phyloP scores from a whole-genome alignment of 1,284 basidiomycete genomes.

The Exobasidium cylindrosporum region DNA sequence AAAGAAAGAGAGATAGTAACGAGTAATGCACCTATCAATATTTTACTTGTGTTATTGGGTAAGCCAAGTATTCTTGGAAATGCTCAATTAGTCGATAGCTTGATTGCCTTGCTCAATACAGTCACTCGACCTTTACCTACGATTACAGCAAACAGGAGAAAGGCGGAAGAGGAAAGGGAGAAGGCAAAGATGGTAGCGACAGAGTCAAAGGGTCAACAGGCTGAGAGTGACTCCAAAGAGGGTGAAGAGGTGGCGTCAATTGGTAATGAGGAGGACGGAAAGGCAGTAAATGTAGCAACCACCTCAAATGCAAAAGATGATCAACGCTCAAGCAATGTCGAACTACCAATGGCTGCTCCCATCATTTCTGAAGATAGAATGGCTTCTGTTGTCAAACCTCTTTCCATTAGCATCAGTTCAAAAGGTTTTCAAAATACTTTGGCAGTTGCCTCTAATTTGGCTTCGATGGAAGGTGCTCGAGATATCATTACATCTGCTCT shows the following conservation, averaged over 20 bases:
- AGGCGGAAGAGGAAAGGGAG: constrained; percentile 16
- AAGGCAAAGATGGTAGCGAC: constrained; percentile 1
- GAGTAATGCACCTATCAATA: constrained; percentile 38
- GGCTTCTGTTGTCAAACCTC: constrained; percentile 44
- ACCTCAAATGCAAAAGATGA: too few species aligned
- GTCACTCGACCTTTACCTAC: constrained; percentile 45
- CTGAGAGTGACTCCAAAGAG: constrained; percentile 12
- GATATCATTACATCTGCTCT: constrained; percentile 44
- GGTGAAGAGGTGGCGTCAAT: constrained; percentile 8
- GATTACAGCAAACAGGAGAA: constrained; percentile 16
- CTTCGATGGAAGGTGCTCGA: constrained; percentile 35
- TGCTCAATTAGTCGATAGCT: constrained; percentile 47
- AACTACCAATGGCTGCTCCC: constrained; percentile 8
- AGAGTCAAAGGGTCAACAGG: background rate
- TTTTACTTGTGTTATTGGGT: constrained; percentile 41
- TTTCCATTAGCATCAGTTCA: constrained; percentile 45
- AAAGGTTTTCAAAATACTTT: constrained; percentile 54
- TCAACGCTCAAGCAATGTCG: background rate
- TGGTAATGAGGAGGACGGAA: background rate
- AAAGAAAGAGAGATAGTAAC: constrained; percentile 34
- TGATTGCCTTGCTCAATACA: constrained; percentile 46
- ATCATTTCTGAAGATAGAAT: constrained; percentile 41
- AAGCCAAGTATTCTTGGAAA: constrained; percentile 47
- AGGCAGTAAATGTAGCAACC: background rate
- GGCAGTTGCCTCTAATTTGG: constrained; percentile 46